phyloP scores from a whole-genome alignment of 148 eudicot genomes.

The Fagopyrum tataricum region DNA sequence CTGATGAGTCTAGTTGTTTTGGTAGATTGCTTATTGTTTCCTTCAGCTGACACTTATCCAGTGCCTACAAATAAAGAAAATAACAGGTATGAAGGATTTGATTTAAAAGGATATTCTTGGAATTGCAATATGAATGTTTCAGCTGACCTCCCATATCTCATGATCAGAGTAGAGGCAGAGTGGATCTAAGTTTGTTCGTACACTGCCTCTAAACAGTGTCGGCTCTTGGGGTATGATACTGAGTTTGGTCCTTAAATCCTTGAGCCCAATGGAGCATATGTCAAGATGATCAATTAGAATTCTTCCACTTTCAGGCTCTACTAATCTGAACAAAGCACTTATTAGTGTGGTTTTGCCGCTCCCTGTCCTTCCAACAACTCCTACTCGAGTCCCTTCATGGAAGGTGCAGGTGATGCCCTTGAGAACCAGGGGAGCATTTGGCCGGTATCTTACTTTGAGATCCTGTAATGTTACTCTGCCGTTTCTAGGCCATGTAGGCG shows the following conservation, averaged over 20 bases:
- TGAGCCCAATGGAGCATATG: constrained; percentile 53
- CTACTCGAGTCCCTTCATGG: constrained; percentile 41
- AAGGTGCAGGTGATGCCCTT: constrained; percentile 61
- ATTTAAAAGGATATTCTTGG: neutral
- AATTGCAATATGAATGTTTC: neutral
- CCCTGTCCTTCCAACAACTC: constrained; percentile 68
- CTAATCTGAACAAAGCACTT: constrained; percentile 53
- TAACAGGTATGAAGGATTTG: neutral
- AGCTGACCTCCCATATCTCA: constrained; percentile 58
- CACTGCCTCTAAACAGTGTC: constrained; percentile 58
- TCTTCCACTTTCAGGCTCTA: constrained; percentile 48
- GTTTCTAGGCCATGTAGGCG: constrained; percentile 48
- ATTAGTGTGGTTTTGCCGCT: constrained; percentile 74
- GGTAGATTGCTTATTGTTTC: constrained; percentile 47
- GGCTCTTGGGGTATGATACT: constrained; percentile 75
- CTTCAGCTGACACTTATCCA: constrained; percentile 75
- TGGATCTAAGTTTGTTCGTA: constrained; percentile 60
- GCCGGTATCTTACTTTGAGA: constrained; percentile 46
- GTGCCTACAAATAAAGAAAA: constrained; percentile 30
- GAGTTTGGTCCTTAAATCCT: constrained; percentile 45
- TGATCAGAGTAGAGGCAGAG: constrained; percentile 49
- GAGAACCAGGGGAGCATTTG: constrained; percentile 59
- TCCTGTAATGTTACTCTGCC: constrained; percentile 44
- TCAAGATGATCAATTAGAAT: constrained; percentile 47
- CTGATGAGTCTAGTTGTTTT: constrained; percentile 52